Evolutionary conservation across 768 basidiomycete species (phyloP), one percentile per base, ranked within the genome.

Genomic region (Boletus sensibilis): DNA sequence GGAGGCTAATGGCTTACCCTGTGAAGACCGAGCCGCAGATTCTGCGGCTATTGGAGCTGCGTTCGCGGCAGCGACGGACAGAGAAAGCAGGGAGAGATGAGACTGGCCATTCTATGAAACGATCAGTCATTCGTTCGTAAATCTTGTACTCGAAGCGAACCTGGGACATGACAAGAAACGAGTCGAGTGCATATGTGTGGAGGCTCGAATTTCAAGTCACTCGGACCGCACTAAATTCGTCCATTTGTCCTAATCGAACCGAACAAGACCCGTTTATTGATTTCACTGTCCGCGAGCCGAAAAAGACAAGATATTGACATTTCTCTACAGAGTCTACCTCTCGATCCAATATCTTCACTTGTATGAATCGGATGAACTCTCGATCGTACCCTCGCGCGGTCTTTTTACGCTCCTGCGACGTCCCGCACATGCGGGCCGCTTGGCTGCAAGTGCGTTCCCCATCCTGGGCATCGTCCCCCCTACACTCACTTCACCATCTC

Each of bases 51-150:
- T 78, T 43, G 85, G 82, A 0, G 66, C 64, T 35, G 78, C 82
- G 50, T 64, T 78, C 34, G 79, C 77, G 10, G 86, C 86, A 9
- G 80, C 85, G 38, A 85, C 74, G 57, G 88, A 88, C 52, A 91
- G 73, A 7, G 88, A 89, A 40, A 90, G 79, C 21, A 90, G 75
- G 64, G 86, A 87, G 46, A 59, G 59, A 45, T 57, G 57, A 21
- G 54, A 31, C 23, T 59, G 56, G 37, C 1, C 60, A 61, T 63
- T 57, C 60, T 61, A 5, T 5, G 12, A 34, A 45, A 43, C 23
- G 20, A 35, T 54, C 51, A 45, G 47, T n/a, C 10, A 3, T 2
- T 18, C 1, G 2, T 2, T 31, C 10, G 23, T 0, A 2, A 13
- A 7, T 18, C 1, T 16, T 5, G 37, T 10, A 11, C 35, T 49